Evolutionary conservation across 805 yeast species (phyloP).

Genomic region (Saccharomycopsis oosterbeekiorum): DNA sequence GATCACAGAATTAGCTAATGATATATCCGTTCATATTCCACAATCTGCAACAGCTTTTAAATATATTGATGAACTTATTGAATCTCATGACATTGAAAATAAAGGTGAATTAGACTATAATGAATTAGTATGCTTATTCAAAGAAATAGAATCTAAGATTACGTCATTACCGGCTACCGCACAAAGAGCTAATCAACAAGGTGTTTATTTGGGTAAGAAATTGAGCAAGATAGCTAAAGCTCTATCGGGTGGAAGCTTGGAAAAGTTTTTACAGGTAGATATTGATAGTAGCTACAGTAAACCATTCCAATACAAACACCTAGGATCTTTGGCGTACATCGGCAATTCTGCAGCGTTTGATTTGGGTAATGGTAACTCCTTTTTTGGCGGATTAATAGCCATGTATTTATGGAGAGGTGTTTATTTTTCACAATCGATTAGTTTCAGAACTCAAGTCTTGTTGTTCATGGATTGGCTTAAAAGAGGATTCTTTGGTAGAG

Average conservation of each 20-base stretch:
- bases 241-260: conserved; percentile 33
- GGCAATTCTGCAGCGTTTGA: conserved; percentile 68
- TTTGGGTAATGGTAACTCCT: conserved; percentile 44
- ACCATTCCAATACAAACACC: conserved; percentile 54
- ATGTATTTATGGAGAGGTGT: conserved; percentile 68
- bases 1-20: conserved; percentile 37
- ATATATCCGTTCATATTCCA: conserved; percentile 44
- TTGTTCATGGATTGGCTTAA: conserved; percentile 61
- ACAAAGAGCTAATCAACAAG: conserved; percentile 66
- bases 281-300: conserved; percentile 44
- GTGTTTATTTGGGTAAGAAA: conserved; percentile 53
- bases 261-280: conserved; percentile 42
- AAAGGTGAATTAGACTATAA: conserved; percentile 43
- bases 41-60: conserved; percentile 47
- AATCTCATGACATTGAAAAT: conserved; percentile 38
- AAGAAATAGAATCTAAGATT: conserved; percentile 50
- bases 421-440: conserved; percentile 58
- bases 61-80: conserved; percentile 39
- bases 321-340: conserved; percentile 59
- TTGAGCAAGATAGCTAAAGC: conserved; percentile 42
- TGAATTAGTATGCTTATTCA: conserved; percentile 40
- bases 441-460: conserved; percentile 52
- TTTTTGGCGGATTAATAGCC: conserved; percentile 59
- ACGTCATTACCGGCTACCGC: conserved; percentile 68
- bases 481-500: conserved; percentile 49